These are phyloP conservation scores for Sporisorium graminicola DNA, from an alignment of 1,284 basidiomycete genomes.

Conservation along the genomic window DNA sequence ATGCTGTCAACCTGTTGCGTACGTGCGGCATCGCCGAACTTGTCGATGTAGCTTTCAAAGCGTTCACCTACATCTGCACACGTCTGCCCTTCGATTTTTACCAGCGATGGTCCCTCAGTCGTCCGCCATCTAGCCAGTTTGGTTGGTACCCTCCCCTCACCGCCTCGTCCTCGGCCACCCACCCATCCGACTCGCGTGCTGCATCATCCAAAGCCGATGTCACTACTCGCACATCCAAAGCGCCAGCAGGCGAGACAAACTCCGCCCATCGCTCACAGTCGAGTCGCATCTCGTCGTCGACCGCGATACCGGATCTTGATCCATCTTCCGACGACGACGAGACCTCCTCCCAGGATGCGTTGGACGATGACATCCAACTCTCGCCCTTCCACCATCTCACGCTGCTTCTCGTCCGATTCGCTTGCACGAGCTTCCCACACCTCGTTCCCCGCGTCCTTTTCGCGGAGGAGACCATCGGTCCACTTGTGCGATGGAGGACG, in stretches of 20 bases:
- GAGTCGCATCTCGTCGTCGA: constrained; percentile 11
- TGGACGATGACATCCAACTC: constrained; percentile 38
- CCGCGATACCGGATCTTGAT: constrained; percentile 1
- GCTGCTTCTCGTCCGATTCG: constrained; percentile 60
- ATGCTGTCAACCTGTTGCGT: constrained; percentile 58
- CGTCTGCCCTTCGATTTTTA: constrained; percentile 53
- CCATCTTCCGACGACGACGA: constrained; percentile 37
- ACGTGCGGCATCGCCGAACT: constrained; percentile 65
- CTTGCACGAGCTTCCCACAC: constrained; percentile 64
- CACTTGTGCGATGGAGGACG: constrained; percentile 66
- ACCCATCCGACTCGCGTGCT: constrained; percentile 1
- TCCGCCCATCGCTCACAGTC: not conserved
- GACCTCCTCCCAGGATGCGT: constrained; percentile 10
- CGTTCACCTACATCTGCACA: constrained; percentile 45
- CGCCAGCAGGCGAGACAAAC: not conserved
- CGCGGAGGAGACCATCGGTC: constrained; percentile 66
- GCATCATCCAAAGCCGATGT: not conserved
- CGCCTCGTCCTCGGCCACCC: not conserved
- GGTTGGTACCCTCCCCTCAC: constrained; percentile 14
- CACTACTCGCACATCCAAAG: not conserved
- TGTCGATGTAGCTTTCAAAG: constrained; percentile 60
- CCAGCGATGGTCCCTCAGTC: constrained; percentile 50
- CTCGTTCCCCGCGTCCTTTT: constrained; percentile 65
- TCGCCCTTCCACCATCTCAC: constrained; percentile 66
- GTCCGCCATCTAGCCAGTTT: constrained; percentile 23